phyloP scores from a whole-genome alignment of 2,329 filamentous ascomycete species.

The Trichoderma endophyticum region DNA sequence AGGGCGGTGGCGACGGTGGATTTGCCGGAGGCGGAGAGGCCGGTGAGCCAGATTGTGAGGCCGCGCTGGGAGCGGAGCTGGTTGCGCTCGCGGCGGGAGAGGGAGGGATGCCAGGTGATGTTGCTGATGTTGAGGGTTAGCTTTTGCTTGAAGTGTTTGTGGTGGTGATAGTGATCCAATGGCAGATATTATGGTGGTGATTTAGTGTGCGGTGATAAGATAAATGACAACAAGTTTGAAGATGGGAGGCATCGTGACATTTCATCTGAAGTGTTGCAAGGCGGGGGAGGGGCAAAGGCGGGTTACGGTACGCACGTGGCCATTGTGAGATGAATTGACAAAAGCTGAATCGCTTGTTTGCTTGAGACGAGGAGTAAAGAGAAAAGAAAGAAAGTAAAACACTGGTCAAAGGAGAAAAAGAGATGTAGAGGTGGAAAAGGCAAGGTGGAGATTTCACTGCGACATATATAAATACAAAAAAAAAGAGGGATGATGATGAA shows the following conservation, averaged over 20 bases:
- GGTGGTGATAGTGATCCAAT: neutral
- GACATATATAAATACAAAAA: neutral
- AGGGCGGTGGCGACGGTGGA: slow-evolving; percentile 95
- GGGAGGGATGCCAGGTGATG: slow-evolving; percentile 85
- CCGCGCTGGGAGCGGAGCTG: slow-evolving; percentile 76
- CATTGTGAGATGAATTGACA: slow-evolving; percentile 17
- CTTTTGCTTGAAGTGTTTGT: neutral
- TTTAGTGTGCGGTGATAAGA: neutral
- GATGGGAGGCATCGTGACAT: neutral
- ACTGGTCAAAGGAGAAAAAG: neutral
- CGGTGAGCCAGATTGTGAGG: slow-evolving; percentile 97
- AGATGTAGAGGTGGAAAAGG: neutral
- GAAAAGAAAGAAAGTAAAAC: neutral
- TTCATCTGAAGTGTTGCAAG: neutral
- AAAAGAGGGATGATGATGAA: neutral
- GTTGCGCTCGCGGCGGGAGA: slow-evolving; percentile 75
- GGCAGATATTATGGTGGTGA: neutral
- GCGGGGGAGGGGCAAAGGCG: neutral
- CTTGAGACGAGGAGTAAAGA: neutral
- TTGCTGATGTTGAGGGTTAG: slow-evolving; percentile 55
- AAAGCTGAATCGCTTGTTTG: neutral
- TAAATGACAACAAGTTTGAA: neutral
- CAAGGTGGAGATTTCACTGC: neutral
- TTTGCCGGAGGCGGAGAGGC: slow-evolving; percentile 93
- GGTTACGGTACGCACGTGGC: slow-evolving; percentile 22